Percentiles rank a stretch among this genome's conserved stretches.
Conservation (phyloP, 2,329 filamentous ascomycete genomes). For the Ceratocystis cacaofunesta region DNA sequence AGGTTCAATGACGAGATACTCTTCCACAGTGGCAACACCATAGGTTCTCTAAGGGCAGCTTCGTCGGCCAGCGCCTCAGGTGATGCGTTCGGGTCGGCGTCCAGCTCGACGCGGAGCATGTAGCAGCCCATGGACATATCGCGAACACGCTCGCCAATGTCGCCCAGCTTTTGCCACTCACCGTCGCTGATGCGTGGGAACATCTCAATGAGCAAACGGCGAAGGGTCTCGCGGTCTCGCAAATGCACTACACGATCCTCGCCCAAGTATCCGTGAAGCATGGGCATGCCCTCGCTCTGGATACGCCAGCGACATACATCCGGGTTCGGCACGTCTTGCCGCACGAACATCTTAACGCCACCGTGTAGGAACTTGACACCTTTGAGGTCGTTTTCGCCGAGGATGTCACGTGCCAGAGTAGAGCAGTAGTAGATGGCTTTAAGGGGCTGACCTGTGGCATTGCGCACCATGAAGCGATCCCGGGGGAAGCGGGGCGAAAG, state of each 20-base stretch:
- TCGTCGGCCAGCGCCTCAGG: slow-evolving; percentile 13
- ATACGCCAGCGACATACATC: slow-evolving; percentile 89
- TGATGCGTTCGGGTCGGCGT: slow-evolving; percentile 33
- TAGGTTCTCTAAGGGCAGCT: slow-evolving; percentile 50
- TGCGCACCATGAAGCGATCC: slow-evolving; percentile 91
- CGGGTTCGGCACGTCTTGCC: slow-evolving; percentile 78
- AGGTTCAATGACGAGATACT: slow-evolving; percentile 84
- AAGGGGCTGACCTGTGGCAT: slow-evolving; percentile 70
- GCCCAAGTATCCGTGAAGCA: slow-evolving; percentile 81
- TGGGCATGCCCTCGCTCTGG: slow-evolving; percentile 82
- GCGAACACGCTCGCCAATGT: slow-evolving; percentile 71
- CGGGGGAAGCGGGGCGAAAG: slow-evolving; percentile 72
- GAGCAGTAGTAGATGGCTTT: slow-evolving; percentile 97
- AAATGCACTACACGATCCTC: slow-evolving; percentile 60
- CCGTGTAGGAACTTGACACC: slow-evolving; percentile 93
- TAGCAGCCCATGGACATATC: slow-evolving; percentile 83
- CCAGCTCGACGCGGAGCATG: slow-evolving; percentile 69
- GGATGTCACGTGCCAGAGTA: slow-evolving; percentile 66
- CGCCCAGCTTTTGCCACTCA: slow-evolving; percentile 61
- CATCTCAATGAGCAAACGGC: slow-evolving; percentile 80
- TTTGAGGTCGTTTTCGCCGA: slow-evolving; percentile 73
- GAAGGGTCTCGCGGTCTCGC: slow-evolving; percentile 63
- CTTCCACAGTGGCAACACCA: slow-evolving; percentile 89
- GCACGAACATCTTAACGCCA: slow-evolving; percentile 98
- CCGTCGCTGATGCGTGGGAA: slow-evolving; percentile 75